phyloP scores from a whole-genome alignment of 164 flowering plant genomes.

The Stephania cephalantha region DNA sequence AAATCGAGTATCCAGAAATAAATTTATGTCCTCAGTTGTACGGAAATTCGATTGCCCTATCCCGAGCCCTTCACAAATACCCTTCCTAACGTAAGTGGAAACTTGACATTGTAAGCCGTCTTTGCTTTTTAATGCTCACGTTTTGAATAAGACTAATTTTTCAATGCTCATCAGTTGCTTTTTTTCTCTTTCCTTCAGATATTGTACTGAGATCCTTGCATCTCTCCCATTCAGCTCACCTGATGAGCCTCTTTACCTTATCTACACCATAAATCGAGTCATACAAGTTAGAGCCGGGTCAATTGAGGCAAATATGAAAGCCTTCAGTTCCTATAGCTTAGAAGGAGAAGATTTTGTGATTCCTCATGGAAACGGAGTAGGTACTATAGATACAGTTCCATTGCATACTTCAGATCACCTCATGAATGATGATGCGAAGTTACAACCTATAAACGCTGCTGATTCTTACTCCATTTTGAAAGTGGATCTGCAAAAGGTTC shows the following conservation, averaged over 20 bases:
- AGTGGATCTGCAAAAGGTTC: slow-evolving; percentile 52
- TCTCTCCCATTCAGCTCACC: slow-evolving; percentile 73
- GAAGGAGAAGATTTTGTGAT: slow-evolving; percentile 27
- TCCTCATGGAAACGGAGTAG: slow-evolving; percentile 38
- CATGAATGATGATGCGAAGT: slow-evolving; percentile 27
- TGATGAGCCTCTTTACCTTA: slow-evolving; percentile 93
- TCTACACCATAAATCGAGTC: slow-evolving; percentile 81
- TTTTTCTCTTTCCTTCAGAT: slow-evolving; percentile 42
- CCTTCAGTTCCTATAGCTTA: slow-evolving; percentile 31
- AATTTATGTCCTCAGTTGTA: slow-evolving; percentile 87
- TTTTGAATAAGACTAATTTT: background rate
- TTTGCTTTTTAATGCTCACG: background rate
- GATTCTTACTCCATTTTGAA: slow-evolving; percentile 27
- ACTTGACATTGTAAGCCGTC: background rate
- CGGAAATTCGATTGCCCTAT: slow-evolving; percentile 78
- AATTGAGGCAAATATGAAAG: slow-evolving; percentile 79
- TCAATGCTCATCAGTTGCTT: background rate
- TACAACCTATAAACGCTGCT: slow-evolving; percentile 16
- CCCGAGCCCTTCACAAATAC: slow-evolving; percentile 39
- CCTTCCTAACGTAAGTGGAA: slow-evolving; percentile 70
- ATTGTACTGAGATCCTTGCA: slow-evolving; percentile 88
- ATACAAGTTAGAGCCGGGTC: slow-evolving; percentile 87
- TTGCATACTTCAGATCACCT: slow-evolving; percentile 16
- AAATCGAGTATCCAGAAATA: slow-evolving; percentile 83
- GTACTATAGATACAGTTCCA: slow-evolving; percentile 18